These are phyloP conservation scores for Eimeria brunetti DNA, from an alignment of 169 alveolate genomes.

Conservation along the genomic window DNA sequence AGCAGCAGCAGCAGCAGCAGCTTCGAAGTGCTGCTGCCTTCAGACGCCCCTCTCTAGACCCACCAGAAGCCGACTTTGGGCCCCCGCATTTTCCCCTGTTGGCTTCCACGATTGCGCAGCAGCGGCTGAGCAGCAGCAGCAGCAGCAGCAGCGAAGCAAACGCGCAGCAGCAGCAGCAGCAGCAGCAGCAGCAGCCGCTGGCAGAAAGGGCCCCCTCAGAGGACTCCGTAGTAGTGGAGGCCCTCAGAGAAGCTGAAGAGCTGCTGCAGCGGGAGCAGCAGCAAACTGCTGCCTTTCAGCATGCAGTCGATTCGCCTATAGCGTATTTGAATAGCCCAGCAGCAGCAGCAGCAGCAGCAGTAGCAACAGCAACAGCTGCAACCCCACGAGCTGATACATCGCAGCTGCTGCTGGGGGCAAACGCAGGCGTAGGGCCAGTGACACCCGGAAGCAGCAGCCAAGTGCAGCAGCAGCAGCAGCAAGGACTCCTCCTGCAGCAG, in stretches of 20 bases:
- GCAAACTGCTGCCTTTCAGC: constrained; percentile 9
- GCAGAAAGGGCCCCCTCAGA: neutral
- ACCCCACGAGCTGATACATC: neutral
- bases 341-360: constrained; percentile 35
- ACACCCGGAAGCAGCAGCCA: neutral
- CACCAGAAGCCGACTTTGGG: neutral
- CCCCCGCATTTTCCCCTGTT: constrained; percentile 30
- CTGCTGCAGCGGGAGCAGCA: constrained; percentile 28
- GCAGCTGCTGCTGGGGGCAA: constrained; percentile 13
- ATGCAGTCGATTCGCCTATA: constrained; percentile 3
- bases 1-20: constrained; percentile 40
- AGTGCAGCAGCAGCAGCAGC: constrained; percentile 16
- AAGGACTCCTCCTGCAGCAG: neutral
- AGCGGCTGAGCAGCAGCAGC: constrained; percentile 30
- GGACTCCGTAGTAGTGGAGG: constrained; percentile 12
- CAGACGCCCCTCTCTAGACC: constrained; percentile 2
- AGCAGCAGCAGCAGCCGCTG: constrained; percentile 13
- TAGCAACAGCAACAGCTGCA: constrained; percentile 8
- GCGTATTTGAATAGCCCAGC: neutral
- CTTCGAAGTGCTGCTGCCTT: neutral
- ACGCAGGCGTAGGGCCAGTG: neutral
- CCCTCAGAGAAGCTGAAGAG: constrained; percentile 54
- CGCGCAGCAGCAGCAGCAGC: neutral
- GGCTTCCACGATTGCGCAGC: constrained; percentile 46
- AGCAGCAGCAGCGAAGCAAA: constrained; percentile 36